Conservation (phyloP, 2,329 filamentous ascomycete species). For the Amauroascus niger region DNA sequence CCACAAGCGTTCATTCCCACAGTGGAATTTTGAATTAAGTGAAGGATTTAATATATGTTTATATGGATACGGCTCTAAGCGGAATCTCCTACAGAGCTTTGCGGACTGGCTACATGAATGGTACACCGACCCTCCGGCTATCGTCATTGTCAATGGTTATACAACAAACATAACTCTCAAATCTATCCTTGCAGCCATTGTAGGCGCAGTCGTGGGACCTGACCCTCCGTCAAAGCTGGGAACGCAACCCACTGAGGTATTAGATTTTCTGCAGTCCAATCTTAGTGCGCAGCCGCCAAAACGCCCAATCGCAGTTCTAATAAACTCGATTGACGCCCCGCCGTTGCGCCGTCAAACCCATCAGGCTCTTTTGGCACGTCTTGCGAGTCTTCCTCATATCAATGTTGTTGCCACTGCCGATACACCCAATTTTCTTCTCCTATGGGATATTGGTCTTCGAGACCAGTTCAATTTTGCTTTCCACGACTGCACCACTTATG, state of each 20-base stretch:
- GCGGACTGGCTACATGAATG: conserved; percentile 57
- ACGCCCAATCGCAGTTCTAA: conserved; percentile 53
- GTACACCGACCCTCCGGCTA: conserved; percentile 37
- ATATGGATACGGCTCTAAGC: conserved; percentile 88
- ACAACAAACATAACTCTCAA: conserved; percentile 38
- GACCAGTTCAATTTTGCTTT: conserved; percentile 78
- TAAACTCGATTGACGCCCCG: conserved; percentile 79
- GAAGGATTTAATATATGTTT: conserved; percentile 83
- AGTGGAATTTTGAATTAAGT: conserved; percentile 84
- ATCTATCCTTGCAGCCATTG: conserved; percentile 49
- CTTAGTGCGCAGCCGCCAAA: conserved; percentile 43
- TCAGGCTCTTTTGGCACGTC: conserved; percentile 64
- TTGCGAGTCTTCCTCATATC: conserved; percentile 64
- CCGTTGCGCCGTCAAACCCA: conserved; percentile 60
- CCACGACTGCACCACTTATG: conserved; percentile 89
- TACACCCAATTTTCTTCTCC: conserved; percentile 72
- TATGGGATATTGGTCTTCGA: conserved; percentile 83
- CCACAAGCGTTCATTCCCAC: conserved; percentile 72
- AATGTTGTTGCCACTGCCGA: conserved; percentile 72
- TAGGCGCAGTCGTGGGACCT: conserved; percentile 47
- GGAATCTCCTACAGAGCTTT: conserved; percentile 62
- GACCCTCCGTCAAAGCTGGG: conserved; percentile 44
- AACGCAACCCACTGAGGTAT: conserved; percentile 57
- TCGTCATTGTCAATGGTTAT: conserved; percentile 85
- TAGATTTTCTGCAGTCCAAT: conserved; percentile 55